Evolutionary conservation across 208 protist species (phyloP), one percentile per base, ranked within the genome.

Genomic region (Porcisia hertigi): DNA sequence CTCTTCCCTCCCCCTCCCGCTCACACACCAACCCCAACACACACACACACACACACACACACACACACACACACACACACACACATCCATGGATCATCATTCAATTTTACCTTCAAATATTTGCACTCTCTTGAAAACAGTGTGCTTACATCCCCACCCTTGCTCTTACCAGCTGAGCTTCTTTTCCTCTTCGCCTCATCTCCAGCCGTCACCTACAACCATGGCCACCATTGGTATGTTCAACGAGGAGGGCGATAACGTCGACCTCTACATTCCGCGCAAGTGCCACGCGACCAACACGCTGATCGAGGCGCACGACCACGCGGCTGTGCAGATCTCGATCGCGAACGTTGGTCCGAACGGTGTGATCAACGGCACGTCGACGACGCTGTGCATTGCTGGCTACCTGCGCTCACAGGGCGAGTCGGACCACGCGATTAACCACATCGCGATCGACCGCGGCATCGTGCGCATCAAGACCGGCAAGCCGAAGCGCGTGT

Each of bases 281-380:
- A 99, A 99, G 91, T 99, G 98, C 96, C 96, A 98, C 79, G 96
- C 97, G 83, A 98, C 98, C 69, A 98, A 98, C 93, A 86, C 84
- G 77, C 88, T 99, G 60, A 99, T 99, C 83, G 73, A 80, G 71
- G 95, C 97, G 57, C 97, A 92, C 79, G 98, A 99, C 87, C 95
- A 99, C 93, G 96, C 97, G 62, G 86, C 96, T 54, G 93, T 99
- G 55, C 98, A 99, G 96, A 94, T 99, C 86, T 92, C 95, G 77
- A 93, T 99, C 80, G 97, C 95, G 72, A 89, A 98, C 78, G 96
- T 99, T 58, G 90, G 98, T 67, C 73, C 84, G 71, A 91, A 94
- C 76, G 97, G 97, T 80, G 87, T 90, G 71, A 96, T 94, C 84
- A 97, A 94, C 77, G 97, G 97, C 72, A 92, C 95, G 64, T 96